These are phyloP conservation scores for Priceomyces carsonii DNA, from an alignment of 805 yeast species.

Conservation along the genomic window DNA sequence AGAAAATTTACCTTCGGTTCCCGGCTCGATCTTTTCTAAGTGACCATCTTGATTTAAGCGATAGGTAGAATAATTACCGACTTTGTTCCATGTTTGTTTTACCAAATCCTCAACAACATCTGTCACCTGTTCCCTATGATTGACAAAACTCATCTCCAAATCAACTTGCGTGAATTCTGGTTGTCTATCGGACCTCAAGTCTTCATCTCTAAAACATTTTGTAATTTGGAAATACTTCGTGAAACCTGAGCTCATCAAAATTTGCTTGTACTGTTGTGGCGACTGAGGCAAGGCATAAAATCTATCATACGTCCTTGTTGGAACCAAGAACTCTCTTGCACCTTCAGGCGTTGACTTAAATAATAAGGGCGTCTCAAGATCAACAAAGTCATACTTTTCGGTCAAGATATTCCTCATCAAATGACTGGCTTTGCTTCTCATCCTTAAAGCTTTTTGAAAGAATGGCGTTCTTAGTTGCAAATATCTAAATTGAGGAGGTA, in stretches of 20 bases:
- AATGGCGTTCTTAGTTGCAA: constrained; percentile 68
- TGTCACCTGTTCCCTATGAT: constrained; percentile 64
- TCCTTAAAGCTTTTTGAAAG: constrained; percentile 56
- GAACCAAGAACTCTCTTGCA: constrained; percentile 93
- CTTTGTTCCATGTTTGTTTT: constrained; percentile 52
- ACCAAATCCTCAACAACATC: constrained; percentile 61
- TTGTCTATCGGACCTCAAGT: constrained; percentile 90
- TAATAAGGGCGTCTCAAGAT: constrained; percentile 88
- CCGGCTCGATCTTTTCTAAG: constrained; percentile 22
- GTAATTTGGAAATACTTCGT: constrained; percentile 87
- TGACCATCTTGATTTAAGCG: constrained; percentile 30
- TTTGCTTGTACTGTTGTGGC: constrained; percentile 96
- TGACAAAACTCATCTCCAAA: constrained; percentile 86
- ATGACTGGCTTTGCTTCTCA: constrained; percentile 57
- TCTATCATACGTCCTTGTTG: constrained; percentile 62
- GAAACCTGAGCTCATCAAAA: constrained; percentile 92
- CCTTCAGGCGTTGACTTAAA: constrained; percentile 98
- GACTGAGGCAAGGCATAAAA: constrained; percentile 96
- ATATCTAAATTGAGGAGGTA: constrained; percentile 81
- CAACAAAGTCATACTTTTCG: constrained; percentile 55
- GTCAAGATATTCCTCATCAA: constrained; percentile 43
- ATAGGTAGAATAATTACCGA: constrained; percentile 42
- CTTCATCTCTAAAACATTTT: constrained; percentile 94
- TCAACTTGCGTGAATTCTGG: constrained; percentile 99
- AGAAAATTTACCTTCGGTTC: constrained; percentile 20